Percentiles rank a stretch among this genome's conserved stretches.
These are phyloP conservation scores for Verticillium alfalfae DNA, from an alignment of 2,329 filamentous ascomycete genomes.

Conservation along the genomic window DNA sequence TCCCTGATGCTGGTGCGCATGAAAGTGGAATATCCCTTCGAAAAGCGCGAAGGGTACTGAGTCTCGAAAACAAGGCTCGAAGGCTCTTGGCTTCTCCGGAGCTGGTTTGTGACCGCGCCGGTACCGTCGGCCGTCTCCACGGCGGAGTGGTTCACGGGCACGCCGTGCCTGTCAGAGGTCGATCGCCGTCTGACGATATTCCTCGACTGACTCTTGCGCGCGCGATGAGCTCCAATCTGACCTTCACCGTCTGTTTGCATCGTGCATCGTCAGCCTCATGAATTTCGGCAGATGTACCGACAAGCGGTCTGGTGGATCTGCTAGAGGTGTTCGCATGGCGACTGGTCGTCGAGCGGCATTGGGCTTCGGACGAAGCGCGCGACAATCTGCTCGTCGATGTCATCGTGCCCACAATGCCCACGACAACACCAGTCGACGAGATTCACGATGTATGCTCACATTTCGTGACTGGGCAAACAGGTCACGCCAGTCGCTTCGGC, in stretches of 20 bases:
- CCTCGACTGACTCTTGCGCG: not conserved
- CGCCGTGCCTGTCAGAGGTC: not conserved
- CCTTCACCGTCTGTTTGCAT: not conserved
- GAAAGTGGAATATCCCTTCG: slow-evolving; percentile 5
- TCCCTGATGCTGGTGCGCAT: slow-evolving; percentile 14
- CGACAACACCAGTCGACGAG: not conserved
- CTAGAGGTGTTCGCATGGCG: not conserved
- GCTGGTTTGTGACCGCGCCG: not conserved
- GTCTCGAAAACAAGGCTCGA: not conserved
- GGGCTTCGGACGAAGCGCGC: not conserved
- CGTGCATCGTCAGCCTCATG: not conserved
- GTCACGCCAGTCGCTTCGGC: not conserved
- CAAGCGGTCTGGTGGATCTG: not conserved
- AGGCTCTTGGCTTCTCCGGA: not conserved
- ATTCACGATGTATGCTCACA: not conserved
- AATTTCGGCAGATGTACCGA: not conserved
- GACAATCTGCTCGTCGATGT: not conserved
- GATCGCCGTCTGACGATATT: not conserved
- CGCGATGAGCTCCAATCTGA: not conserved
- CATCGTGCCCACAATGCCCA: not conserved
- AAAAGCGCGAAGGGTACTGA: not conserved
- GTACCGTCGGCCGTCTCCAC: not conserved
- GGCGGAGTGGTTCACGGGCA: not conserved
- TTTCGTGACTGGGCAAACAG: not conserved
- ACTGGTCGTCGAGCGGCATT: not conserved